Base-by-base conservation (phyloP, 2,329 filamentous ascomycete genomes). In the Didymella glomerata region DNA sequence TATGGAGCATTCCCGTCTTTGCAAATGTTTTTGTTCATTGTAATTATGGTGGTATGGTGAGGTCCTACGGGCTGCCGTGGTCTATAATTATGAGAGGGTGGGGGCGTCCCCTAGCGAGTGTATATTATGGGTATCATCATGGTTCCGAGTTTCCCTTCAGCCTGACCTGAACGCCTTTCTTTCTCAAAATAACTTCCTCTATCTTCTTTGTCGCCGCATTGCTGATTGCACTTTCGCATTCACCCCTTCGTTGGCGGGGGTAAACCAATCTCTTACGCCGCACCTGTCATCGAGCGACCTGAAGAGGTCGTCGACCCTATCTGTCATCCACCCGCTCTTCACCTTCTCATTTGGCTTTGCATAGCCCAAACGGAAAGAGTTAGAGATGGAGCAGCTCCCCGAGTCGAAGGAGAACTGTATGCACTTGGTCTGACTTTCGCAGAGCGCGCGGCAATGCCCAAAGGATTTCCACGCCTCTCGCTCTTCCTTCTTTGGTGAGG, bases 381-480 rank as follows among this genome's bases (percentile, higher is more conserved):
- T 64, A 3, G 70, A 73, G 1, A 75, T 62, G 1, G 66, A 68
- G 56, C 76, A 77, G 48, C 65, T 71, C 7, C 73, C 73, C 5
- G 66, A 63, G 10, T 73, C 66, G 48, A 74, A 77, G 0, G 72
- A 72, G 57, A 77, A 77, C 28, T 77, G 74, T 2, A 77, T 54
- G 50, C 76, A 78, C 30, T 69, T 64, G 10, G 58, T 61, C 49
- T 70, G 70, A 30, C 65, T 70, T 22, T 77, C 75, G 56, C 76
- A 78, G 2, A 76, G 57, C 16, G 65, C 68, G 41, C 65, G 72
- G 28, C 76, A 78, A 42, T 77, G 71, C 27, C 70, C 64, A 28
- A 75, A 76, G 0, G 70, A 74, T 40, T 75, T 76, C 73, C 72
- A 76, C 0, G 74, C 72, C 49, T 75, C 70, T 45, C 71, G 67